A percentile compares a stretch with the other conserved stretches of the same genome.
phyloP scores from a whole-genome alignment of 1,139 yeast genomes.

The Kodamaea plutei region DNA sequence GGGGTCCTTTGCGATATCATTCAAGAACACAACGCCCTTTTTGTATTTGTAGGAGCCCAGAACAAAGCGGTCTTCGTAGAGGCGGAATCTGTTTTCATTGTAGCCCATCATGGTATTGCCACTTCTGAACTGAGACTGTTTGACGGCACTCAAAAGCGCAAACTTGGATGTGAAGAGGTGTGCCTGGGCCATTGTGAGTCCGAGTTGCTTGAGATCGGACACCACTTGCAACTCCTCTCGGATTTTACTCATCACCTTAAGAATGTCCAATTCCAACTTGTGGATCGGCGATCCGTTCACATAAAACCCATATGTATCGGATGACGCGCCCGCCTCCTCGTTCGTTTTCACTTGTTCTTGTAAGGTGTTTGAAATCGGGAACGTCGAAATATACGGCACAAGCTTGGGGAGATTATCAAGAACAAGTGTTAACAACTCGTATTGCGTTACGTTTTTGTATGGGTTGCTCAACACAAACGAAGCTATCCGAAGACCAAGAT shows the following conservation, averaged over 20 bases:
- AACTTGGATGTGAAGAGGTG: constrained; percentile 41
- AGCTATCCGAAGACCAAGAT: constrained; percentile 45
- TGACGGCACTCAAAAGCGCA: constrained; percentile 38
- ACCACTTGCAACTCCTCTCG: constrained; percentile 35
- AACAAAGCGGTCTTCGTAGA: constrained; percentile 31
- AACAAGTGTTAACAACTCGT: constrained; percentile 31
- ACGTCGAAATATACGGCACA: constrained; percentile 21
- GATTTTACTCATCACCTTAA: constrained; percentile 31
- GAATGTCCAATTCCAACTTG: constrained; percentile 40
- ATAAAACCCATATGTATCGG: constrained; percentile 49
- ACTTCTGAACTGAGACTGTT: constrained; percentile 30
- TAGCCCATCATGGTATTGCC: constrained; percentile 35
- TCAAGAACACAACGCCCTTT: constrained; percentile 64
- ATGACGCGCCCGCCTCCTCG: constrained; percentile 30
- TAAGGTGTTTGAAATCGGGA: constrained; percentile 12
- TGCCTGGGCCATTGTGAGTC: constrained; percentile 33
- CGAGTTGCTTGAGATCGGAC: constrained; percentile 27
- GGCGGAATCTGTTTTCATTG: constrained; percentile 35
- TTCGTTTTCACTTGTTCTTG: constrained; percentile 22
- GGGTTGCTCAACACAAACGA: constrained; percentile 36
- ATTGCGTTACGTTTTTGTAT: constrained; percentile 21
- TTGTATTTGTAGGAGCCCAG: constrained; percentile 21
- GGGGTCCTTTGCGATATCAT: constrained; percentile 66
- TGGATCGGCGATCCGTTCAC: constrained; percentile 59
- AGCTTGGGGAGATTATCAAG: constrained; percentile 51